phyloP scores from a whole-genome alignment of 192 early-diverging fungal species.

The Rhizophagus prolifer region DNA sequence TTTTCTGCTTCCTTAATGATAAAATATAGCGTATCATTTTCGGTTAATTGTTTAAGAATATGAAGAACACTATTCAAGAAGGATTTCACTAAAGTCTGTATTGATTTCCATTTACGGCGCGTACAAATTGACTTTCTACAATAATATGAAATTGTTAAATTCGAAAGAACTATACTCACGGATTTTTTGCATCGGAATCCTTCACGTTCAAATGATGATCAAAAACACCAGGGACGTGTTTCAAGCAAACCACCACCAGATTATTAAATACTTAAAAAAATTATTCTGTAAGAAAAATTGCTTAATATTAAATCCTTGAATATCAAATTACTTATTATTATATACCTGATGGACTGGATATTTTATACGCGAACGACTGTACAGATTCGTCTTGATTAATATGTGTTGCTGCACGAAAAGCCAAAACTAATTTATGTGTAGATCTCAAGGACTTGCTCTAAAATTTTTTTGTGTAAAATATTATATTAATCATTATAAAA shows the following conservation, averaged over 20 bases:
- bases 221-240: constrained; percentile 67
- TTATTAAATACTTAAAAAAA: constrained; percentile 69
- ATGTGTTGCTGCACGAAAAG: constrained; percentile 79
- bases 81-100: constrained; percentile 80
- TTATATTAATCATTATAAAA: neutral
- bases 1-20: constrained; percentile 81
- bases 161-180: neutral
- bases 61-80: constrained; percentile 73
- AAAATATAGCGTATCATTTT: constrained; percentile 80
- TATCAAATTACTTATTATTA: neutral
- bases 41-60: constrained; percentile 81
- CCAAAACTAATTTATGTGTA: constrained; percentile 74
- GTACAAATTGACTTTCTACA: constrained; percentile 41
- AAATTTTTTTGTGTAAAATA: neutral
- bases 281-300: too few relatives aligned
- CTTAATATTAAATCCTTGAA: too few relatives aligned
- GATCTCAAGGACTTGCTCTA: constrained; percentile 61
- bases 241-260: constrained; percentile 73
- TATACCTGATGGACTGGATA: constrained; percentile 55
- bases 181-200: constrained; percentile 24
- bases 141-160: neutral
- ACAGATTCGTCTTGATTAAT: constrained; percentile 68
- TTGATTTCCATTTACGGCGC: constrained; percentile 65
- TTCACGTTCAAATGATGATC: constrained; percentile 59
- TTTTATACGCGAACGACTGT: constrained; percentile 61